Base-by-base conservation (phyloP, 164 flowering plant species). In the Buxus sempervirens region DNA sequence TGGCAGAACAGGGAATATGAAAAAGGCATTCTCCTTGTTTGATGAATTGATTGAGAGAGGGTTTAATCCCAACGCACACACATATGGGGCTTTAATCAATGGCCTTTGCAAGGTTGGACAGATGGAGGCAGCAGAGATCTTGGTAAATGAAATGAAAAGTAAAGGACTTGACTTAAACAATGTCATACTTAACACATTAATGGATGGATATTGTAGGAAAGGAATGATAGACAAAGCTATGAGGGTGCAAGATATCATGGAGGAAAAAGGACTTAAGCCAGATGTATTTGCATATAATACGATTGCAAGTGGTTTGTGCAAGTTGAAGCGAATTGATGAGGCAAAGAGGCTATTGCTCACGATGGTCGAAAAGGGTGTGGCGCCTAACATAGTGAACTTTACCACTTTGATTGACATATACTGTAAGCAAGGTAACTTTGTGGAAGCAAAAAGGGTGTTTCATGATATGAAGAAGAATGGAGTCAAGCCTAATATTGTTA, bases 381-480 rank as follows among this genome's bases (percentile, higher is more conserved):
- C 58, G 27, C 74, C 78, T 15, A 83, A 80, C 67, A 63, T 66
- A 0, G 80, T 71, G 48, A 81, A 73, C 64, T 83, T 77, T 66
- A 87, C 91, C 12, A 81, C 87, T 45, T 75, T 89, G 76, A 78
- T 93, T 63, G 83, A 82, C 71, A 84, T 89, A 60, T 74, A 80
- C 71, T 83, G 89, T 78, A 90, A 89, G 75, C 85, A 86, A 74
- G 90, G 96, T 42, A 64, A 93, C 75, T 51, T 90, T 21, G 75
- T 54, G 16, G 96, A 82, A 72, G 98, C 93, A 5, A 82, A 71
- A 57, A 77, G 83, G 68, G 59, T 83, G 1, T 65, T 93, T 27
- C 67, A 27, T 3, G 86, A 88, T 70, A 89, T 93, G 96, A 82
- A 79, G 71, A 67, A 60, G 72, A 83, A 70, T 73, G 88, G 88